Evolutionary conservation across 257 asterid genomes (phyloP).

Genomic region (Fraxinus americana): DNA sequence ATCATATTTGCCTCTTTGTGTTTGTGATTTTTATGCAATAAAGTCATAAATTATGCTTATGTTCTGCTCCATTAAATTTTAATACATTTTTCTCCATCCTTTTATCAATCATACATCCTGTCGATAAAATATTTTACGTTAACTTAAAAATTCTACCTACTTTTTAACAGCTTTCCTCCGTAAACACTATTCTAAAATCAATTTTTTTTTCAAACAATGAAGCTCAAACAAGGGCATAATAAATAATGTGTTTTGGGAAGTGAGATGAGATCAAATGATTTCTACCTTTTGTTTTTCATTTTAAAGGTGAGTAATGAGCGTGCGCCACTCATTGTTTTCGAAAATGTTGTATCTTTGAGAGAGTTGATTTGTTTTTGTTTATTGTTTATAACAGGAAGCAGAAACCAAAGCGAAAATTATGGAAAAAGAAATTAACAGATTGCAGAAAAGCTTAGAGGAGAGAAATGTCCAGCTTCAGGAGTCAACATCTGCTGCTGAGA

Average conservation of each 20-base stretch:
- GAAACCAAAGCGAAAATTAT: constrained; percentile 69
- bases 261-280: neutral
- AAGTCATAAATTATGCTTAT: neutral
- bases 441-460: constrained; percentile 66
- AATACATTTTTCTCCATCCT: too few species aligned
- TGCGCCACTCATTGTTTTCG: constrained; percentile 5
- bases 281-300: constrained; percentile 1
- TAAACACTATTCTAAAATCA: too few species aligned
- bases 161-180: too few species aligned
- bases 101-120: too few species aligned
- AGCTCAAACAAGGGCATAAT: too few species aligned
- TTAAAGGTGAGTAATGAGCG: neutral
- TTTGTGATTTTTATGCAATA: neutral
- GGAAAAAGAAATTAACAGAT: constrained; percentile 58
- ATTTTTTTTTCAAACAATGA: too few species aligned
- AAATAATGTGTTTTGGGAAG: neutral
- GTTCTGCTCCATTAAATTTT: too few species aligned
- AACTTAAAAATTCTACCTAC: too few species aligned
- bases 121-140: too few species aligned
- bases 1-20: constrained; percentile 16
- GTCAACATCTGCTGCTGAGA: constrained; percentile 58
- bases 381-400: constrained; percentile 49
- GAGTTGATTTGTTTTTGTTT: neutral
- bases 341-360: neutral
- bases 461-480: constrained; percentile 59